These are phyloP conservation scores for Bidens hawaiensis DNA, from an alignment of 140 eudicot genomes.

Conservation along the genomic window DNA sequence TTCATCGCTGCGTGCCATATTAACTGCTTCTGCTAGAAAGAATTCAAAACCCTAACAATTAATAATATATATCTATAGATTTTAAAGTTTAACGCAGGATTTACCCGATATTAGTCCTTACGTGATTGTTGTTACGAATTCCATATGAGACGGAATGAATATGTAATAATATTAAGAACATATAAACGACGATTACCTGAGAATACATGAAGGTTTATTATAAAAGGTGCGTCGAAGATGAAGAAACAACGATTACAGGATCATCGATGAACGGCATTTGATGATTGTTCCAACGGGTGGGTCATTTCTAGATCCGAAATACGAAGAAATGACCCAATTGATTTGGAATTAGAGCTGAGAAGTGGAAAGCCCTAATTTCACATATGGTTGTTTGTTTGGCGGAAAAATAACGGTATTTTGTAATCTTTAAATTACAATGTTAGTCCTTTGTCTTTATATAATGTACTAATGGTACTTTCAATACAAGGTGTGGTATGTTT, in stretches of 20 bases:
- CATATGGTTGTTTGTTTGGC: constrained; percentile 4
- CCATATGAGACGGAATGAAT: no score
- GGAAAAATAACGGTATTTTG: constrained; percentile 21
- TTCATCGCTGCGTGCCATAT: constrained; percentile 13
- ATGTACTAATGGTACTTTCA: background rate
- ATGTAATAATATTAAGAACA: no score
- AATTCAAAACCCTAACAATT: background rate
- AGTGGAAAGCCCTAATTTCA: background rate
- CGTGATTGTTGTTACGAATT: no score
- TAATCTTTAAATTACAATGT: constrained; percentile 4
- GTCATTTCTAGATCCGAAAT: constrained; percentile 9
- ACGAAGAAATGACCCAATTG: constrained; percentile 18
- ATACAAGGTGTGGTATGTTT: no score
- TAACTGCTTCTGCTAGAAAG: constrained; percentile 24
- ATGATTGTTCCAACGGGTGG: no score
- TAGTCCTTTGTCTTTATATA: background rate
- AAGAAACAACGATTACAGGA: constrained; percentile 8
- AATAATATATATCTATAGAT: no score
- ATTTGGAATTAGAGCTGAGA: no score
- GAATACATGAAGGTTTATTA: no score
- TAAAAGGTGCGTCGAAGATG: background rate
- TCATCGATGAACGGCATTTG: background rate
- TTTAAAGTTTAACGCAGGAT: no score
- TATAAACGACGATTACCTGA: no score
- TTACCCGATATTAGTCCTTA: no score